Percentiles rank a stretch among this genome's conserved stretches.
These are phyloP conservation scores for Citrus sinensis DNA, from an alignment of 345 rosid genomes.

Conservation along the genomic window DNA sequence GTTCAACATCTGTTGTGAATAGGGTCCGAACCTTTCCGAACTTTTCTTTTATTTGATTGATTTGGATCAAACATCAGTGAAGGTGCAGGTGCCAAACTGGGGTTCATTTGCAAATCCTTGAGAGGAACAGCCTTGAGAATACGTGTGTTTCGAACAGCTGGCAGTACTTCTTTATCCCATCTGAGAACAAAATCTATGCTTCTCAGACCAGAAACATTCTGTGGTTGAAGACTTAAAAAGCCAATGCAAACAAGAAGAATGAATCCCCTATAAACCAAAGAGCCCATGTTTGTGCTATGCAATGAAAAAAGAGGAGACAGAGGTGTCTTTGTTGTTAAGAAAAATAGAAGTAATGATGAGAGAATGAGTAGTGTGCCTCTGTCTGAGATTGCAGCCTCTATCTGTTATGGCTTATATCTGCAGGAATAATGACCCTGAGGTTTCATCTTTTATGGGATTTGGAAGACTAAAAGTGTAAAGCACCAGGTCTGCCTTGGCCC, in stretches of 20 bases:
- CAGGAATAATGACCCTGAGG: constrained; percentile 22
- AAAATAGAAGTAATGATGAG: constrained; percentile 10
- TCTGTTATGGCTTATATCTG: constrained; percentile 25
- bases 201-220: constrained; percentile 35
- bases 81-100: constrained; percentile 49
- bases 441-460: constrained; percentile 29
- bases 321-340: background rate
- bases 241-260: constrained; percentile 40
- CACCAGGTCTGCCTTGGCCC: constrained; percentile 26
- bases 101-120: constrained; percentile 25
- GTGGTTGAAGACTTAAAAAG: constrained; percentile 32
- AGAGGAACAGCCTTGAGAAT: constrained; percentile 31
- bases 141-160: constrained; percentile 33
- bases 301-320: constrained; percentile 8
- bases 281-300: constrained; percentile 34
- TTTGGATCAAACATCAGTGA: constrained; percentile 47
- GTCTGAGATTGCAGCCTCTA: constrained; percentile 16
- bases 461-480: constrained; percentile 35
- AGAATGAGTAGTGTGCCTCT: background rate
- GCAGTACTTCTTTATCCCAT: constrained; percentile 30
- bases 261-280: constrained; percentile 24
- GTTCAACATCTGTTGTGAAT: constrained; percentile 76
- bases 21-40: constrained; percentile 80
- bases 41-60: constrained; percentile 63
- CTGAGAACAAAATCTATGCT: constrained; percentile 39